phyloP scores from a whole-genome alignment of 352 stramenopile species.

The Elongisporangium anandrum region DNA sequence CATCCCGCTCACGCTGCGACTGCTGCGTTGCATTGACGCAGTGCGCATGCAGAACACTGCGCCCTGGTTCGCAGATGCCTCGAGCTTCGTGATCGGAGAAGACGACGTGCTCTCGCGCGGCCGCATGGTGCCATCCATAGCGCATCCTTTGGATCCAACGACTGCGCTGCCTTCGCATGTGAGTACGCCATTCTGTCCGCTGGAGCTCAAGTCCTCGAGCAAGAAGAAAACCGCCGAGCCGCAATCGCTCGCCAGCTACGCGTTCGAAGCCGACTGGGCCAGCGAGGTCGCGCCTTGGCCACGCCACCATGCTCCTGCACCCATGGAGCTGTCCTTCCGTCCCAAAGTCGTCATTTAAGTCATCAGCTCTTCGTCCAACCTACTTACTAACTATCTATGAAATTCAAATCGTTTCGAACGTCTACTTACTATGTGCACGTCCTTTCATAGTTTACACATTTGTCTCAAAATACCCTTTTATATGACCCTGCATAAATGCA shows the following conservation, averaged over 20 bases:
- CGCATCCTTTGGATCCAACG: background rate
- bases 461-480: background rate
- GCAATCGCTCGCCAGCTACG: conserved; percentile 55
- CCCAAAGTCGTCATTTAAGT: conserved; percentile 17
- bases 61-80: conserved; percentile 64
- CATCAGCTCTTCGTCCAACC: conserved; percentile 8
- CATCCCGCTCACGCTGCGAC: conserved; percentile 58
- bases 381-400: conserved; percentile 11
- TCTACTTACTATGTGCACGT: no score
- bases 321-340: conserved; percentile 4
- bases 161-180: background rate
- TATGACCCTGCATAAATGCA: background rate
- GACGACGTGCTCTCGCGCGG: conserved; percentile 40
- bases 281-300: conserved; percentile 14
- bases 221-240: conserved; percentile 13
- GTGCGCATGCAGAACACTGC: conserved; percentile 36
- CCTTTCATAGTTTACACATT: background rate
- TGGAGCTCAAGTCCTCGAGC: conserved; percentile 43
- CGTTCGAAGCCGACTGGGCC: conserved; percentile 80
- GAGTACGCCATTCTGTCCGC: conserved; percentile 21
- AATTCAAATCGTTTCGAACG: conserved; percentile 11
- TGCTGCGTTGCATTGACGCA: conserved; percentile 80
- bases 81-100: conserved; percentile 67
- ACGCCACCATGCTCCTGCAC: background rate
- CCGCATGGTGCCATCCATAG: background rate